These are phyloP conservation scores for Uronychia binucleata DNA, from an alignment of 73 alveolate species.

Conservation along the genomic window DNA sequence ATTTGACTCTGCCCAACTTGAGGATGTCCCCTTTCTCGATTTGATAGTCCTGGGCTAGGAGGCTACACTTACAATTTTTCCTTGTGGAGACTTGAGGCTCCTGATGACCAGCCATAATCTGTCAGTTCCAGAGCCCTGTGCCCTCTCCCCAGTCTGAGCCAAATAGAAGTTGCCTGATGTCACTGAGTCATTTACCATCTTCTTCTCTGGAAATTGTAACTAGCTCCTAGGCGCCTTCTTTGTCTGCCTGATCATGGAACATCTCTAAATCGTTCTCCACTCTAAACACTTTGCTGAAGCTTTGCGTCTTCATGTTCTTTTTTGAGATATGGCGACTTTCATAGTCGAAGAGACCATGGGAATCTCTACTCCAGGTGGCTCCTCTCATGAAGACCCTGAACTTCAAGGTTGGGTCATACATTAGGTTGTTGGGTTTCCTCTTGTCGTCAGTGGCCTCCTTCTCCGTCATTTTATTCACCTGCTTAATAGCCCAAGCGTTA, in stretches of 20 bases:
- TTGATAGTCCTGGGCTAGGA: conserved; percentile 32
- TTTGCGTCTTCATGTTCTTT: neutral
- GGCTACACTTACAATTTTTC: neutral
- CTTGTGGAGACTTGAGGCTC: neutral
- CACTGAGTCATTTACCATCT: neutral
- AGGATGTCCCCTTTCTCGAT: conserved; percentile 52
- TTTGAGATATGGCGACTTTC: conserved; percentile 19
- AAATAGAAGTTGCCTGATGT: neutral
- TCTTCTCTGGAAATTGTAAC: neutral
- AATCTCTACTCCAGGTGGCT: conserved; percentile 66
- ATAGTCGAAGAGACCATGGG: conserved; percentile 73
- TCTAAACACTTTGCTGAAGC: neutral
- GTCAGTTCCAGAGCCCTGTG: neutral
- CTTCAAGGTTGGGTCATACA: neutral
- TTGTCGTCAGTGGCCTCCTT: neutral
- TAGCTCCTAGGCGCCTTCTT: neutral
- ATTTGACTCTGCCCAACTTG: conserved; percentile 74
- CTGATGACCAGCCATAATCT: neutral
- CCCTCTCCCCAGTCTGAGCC: neutral
- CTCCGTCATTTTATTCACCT: neutral
- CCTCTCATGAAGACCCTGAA: conserved; percentile 22
- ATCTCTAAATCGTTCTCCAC: neutral
- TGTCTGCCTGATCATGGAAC: neutral
- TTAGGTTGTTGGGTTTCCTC: neutral
- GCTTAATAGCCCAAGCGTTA: too few species aligned